These are phyloP conservation scores for Spatholobus suberectus DNA, from an alignment of 306 rosid species.

Conservation along the genomic window DNA sequence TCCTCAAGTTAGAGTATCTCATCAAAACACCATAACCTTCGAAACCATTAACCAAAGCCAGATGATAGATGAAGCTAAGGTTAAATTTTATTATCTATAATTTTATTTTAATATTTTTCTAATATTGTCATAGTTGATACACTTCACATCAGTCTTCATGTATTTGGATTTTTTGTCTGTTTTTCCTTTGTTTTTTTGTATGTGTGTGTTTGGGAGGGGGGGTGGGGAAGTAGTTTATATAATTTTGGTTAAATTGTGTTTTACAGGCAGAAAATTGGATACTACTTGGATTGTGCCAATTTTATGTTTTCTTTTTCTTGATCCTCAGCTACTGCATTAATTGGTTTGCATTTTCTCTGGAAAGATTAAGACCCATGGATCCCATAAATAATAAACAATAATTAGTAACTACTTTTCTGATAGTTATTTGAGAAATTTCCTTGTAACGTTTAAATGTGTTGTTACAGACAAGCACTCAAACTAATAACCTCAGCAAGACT, in stretches of 20 bases:
- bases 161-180: neutral
- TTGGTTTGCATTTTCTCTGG: conserved; percentile 21
- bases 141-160: neutral
- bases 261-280: conserved; percentile 11
- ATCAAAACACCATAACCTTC: conserved; percentile 43
- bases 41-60: conserved; percentile 53
- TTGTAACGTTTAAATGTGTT: conserved; percentile 32
- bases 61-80: conserved; percentile 53
- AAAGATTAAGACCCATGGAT: neutral
- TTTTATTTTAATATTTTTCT: neutral
- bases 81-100: conserved; percentile 25
- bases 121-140: neutral
- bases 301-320: neutral
- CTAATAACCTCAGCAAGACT: conserved; percentile 44
- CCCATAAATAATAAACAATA: neutral
- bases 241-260: neutral
- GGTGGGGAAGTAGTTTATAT: neutral
- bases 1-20: conserved; percentile 44
- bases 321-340: conserved; percentile 24
- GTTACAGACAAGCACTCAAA: conserved; percentile 59
- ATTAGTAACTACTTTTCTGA: neutral
- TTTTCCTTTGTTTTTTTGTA: neutral
- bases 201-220: neutral
- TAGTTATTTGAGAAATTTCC: conserved; percentile 11
- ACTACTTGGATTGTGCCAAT: neutral